A percentile compares a stretch with the other conserved stretches of the same genome.
Evolutionary conservation across 345 rosid species (phyloP).

Genomic region (Camelina hispida): DNA sequence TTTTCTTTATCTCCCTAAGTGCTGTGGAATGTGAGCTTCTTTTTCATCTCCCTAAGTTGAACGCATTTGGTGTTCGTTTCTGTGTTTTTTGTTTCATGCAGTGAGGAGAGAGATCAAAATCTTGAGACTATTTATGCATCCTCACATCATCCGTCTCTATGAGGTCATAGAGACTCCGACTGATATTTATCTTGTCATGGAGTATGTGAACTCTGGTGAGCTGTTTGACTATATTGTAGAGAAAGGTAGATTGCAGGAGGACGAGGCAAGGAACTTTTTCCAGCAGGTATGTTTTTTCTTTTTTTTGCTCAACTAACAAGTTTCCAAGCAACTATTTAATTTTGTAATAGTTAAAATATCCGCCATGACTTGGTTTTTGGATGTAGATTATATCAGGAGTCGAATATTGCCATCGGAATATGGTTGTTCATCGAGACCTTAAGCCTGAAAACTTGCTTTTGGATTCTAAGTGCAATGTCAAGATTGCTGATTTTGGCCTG

Average conservation of each 20-base stretch:
- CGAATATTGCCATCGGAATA: constrained; percentile 88
- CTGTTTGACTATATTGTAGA: constrained; percentile 93
- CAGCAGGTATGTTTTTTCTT: constrained; percentile 74
- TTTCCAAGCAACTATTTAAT: constrained; percentile 7
- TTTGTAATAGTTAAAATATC: constrained; percentile 1
- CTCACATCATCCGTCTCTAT: constrained; percentile 87
- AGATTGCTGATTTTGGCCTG: constrained; percentile 97
- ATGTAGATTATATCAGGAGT: constrained; percentile 92
- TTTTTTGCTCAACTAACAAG: neutral
- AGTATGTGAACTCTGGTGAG: constrained; percentile 94
- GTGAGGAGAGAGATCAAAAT: constrained; percentile 95
- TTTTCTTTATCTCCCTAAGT: neutral
- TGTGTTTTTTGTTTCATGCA: constrained; percentile 45
- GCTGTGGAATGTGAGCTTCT: too few relatives aligned
- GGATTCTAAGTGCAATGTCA: constrained; percentile 89
- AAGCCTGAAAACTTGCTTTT: constrained; percentile 96
- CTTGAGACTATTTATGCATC: constrained; percentile 91
- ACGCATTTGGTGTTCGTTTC: neutral
- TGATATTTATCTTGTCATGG: constrained; percentile 87
- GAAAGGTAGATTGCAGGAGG: constrained; percentile 91
- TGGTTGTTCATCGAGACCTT: constrained; percentile 96
- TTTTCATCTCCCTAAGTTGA: neutral
- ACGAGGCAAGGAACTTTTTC: constrained; percentile 89
- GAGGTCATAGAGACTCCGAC: constrained; percentile 90
- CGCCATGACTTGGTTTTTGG: constrained; percentile 27